Conservation (phyloP, 2,329 filamentous ascomycete genomes). For the Ophiosphaerella narmari region DNA sequence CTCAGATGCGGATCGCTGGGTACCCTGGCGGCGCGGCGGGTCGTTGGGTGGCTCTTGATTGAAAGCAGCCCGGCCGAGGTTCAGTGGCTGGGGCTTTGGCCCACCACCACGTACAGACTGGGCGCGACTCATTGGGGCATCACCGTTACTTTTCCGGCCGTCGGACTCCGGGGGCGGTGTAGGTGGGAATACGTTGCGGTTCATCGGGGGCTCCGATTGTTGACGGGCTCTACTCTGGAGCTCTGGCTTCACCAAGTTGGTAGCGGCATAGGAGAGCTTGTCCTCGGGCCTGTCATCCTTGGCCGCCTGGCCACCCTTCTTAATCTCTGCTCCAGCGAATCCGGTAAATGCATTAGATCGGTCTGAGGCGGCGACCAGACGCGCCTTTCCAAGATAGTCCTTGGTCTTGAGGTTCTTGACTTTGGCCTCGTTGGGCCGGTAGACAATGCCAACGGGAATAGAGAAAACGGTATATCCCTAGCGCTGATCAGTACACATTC, state of each 20-base stretch:
- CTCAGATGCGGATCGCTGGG: constrained; percentile 51
- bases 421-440: constrained; percentile 94
- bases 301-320: constrained; percentile 63
- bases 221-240: constrained; percentile 76
- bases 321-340: constrained; percentile 78
- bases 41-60: constrained; percentile 42
- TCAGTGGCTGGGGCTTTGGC: constrained; percentile 54
- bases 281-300: constrained; percentile 82
- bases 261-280: constrained; percentile 87
- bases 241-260: constrained; percentile 88
- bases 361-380: constrained; percentile 86
- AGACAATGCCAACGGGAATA: constrained; percentile 93
- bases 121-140: constrained; percentile 51
- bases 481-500: constrained; percentile 28
- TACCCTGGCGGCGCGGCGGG: constrained; percentile 40
- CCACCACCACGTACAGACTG: constrained; percentile 55
- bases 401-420: constrained; percentile 98
- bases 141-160: constrained; percentile 48
- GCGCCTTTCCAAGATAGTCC: constrained; percentile 96
- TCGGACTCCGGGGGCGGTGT: constrained; percentile 95
- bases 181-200: constrained; percentile 88
- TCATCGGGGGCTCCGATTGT: constrained; percentile 80
- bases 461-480: constrained; percentile 98
- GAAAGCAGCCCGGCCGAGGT: constrained; percentile 56
- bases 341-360: constrained; percentile 80